These are phyloP conservation scores for Codiaeum variegatum DNA, from an alignment of 441 rosid genomes.

Conservation along the genomic window DNA sequence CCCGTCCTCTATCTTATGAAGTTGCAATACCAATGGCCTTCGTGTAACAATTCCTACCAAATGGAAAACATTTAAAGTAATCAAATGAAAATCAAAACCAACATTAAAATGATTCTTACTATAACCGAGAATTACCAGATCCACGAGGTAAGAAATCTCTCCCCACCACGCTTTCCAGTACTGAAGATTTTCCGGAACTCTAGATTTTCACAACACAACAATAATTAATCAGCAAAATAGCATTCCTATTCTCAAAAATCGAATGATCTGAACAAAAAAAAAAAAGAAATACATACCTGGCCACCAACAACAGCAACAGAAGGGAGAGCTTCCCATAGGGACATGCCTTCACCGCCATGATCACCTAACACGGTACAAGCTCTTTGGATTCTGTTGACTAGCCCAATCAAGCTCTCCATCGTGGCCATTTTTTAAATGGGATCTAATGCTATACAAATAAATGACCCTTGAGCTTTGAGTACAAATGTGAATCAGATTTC, in stretches of 20 bases:
- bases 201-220: constrained; percentile 16
- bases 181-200: constrained; percentile 98
- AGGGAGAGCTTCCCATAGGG: constrained; percentile 99
- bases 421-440: constrained; percentile 60
- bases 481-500: neutral
- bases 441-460: constrained; percentile 20
- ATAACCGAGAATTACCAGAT: constrained; percentile 53
- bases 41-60: constrained; percentile 79
- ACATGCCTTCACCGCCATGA: constrained; percentile 96
- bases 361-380: constrained; percentile 96
- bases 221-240: neutral
- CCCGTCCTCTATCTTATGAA: constrained; percentile 80
- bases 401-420: constrained; percentile 90
- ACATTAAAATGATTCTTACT: neutral
- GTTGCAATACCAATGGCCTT: constrained; percentile 94
- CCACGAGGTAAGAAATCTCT: constrained; percentile 98
- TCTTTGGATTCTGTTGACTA: constrained; percentile 93
- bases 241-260: neutral
- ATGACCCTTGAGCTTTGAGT: neutral
- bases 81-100: neutral
- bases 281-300: constrained; percentile 48
- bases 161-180: constrained; percentile 92
- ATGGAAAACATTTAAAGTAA: neutral
- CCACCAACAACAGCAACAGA: constrained; percentile 98
- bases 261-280: neutral